Evolutionary conservation across 352 stramenopile genomes (phyloP).

Genomic region (Globisporangium takayamanum): DNA sequence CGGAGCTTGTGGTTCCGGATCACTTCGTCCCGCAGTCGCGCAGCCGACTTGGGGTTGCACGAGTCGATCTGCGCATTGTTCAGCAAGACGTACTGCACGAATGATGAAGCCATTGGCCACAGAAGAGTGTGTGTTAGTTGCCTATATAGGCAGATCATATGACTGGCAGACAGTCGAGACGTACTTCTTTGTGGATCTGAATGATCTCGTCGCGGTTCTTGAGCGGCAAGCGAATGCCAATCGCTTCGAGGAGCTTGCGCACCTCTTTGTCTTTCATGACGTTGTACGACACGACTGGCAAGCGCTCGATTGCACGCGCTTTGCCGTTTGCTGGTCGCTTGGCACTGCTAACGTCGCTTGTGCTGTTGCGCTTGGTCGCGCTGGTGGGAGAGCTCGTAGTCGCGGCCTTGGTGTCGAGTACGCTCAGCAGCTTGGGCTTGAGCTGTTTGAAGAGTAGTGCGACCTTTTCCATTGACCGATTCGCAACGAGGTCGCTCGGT

Average conservation of each 20-base stretch:
- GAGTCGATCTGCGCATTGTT: slow-evolving; percentile 79
- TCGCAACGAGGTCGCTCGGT: slow-evolving; percentile 53
- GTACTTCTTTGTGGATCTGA: slow-evolving; percentile 85
- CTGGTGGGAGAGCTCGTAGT: not conserved
- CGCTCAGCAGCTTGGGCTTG: slow-evolving; percentile 57
- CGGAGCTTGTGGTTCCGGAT: slow-evolving; percentile 57
- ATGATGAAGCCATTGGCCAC: not conserved
- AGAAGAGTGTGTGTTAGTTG: not conserved
- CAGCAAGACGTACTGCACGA: slow-evolving; percentile 60
- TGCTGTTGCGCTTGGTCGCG: not conserved
- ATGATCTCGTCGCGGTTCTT: slow-evolving; percentile 84
- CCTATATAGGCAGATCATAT: no score
- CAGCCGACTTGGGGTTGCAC: slow-evolving; percentile 57
- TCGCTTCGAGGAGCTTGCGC: slow-evolving; percentile 63
- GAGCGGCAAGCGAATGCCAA: slow-evolving; percentile 46
- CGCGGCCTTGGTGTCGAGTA: slow-evolving; percentile 19
- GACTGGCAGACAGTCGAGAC: not conserved
- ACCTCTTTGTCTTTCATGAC: slow-evolving; percentile 85
- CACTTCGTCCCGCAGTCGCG: slow-evolving; percentile 63
- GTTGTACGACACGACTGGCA: slow-evolving; percentile 79
- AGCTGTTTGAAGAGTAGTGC: slow-evolving; percentile 55
- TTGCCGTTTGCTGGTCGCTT: slow-evolving; percentile 6
- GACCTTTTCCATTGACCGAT: slow-evolving; percentile 70
- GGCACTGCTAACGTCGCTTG: not conserved
- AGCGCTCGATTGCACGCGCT: slow-evolving; percentile 26